Conservation (phyloP, 495 filamentous ascomycete genomes). For the Xylaria bambusicola region DNA sequence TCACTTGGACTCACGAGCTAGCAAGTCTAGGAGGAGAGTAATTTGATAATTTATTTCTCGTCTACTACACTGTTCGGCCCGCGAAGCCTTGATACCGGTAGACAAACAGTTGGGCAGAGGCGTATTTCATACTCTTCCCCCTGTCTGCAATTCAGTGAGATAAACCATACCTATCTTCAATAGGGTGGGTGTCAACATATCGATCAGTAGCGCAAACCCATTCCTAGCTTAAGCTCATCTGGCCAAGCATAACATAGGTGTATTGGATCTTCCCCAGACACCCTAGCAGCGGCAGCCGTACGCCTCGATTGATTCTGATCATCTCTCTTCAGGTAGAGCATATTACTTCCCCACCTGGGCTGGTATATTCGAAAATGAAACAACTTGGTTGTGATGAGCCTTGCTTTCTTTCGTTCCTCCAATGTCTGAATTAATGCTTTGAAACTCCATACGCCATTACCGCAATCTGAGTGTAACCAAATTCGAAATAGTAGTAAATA, state of each 20-base stretch:
- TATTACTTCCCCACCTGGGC: slow-evolving; percentile 12
- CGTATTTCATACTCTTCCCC: slow-evolving; percentile 20
- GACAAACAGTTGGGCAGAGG: slow-evolving; percentile 1
- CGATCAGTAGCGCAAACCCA: slow-evolving; percentile 4
- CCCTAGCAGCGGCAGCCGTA: background rate
- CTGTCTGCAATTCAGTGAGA: background rate
- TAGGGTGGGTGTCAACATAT: slow-evolving; percentile 16
- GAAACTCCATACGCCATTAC: slow-evolving; percentile 18
- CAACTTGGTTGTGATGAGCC: slow-evolving; percentile 16
- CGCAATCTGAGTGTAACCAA: slow-evolving; percentile 10
- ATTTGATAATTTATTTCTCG: slow-evolving; percentile 13
- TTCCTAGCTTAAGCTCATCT: background rate
- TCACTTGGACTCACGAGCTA: background rate
- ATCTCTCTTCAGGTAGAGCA: slow-evolving; percentile 3
- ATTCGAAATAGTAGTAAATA: slow-evolving; percentile 13
- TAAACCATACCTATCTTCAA: too few relatives aligned
- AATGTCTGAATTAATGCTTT: slow-evolving; percentile 8
- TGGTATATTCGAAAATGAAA: slow-evolving; percentile 11
- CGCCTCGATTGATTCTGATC: background rate
- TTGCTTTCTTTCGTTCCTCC: slow-evolving; percentile 7
- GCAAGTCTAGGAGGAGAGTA: background rate
- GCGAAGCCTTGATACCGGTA: background rate
- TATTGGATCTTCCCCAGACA: slow-evolving; percentile 14
- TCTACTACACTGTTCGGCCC: slow-evolving; percentile 15
- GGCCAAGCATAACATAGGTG: slow-evolving; percentile 1